These are phyloP conservation scores for Apiotrichum veenhuisii DNA, from an alignment of 1,284 basidiomycete species.

Conservation along the genomic window DNA sequence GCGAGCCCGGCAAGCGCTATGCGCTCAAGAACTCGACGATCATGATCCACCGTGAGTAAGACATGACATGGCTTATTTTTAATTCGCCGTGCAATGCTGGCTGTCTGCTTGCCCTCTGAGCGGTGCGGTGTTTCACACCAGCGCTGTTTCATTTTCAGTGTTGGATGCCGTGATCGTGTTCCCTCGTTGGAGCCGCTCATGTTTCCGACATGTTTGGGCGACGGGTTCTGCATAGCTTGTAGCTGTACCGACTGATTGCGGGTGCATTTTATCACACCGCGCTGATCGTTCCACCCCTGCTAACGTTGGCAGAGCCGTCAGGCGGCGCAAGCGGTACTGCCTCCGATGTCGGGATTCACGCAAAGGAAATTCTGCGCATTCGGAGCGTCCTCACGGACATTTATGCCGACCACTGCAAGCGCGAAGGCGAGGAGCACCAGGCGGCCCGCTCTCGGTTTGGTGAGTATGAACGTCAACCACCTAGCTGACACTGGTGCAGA, in stretches of 20 bases:
- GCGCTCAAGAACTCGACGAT: constrained; percentile 86
- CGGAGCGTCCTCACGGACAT: constrained; percentile 75
- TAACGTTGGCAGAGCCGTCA: constrained; percentile 68
- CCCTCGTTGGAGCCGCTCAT: no score
- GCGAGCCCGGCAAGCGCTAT: constrained; percentile 79
- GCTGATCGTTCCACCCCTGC: no score
- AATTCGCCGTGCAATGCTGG: not conserved
- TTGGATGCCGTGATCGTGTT: no score
- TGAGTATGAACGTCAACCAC: constrained; percentile 48
- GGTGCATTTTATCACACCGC: no score
- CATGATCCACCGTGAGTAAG: constrained; percentile 89
- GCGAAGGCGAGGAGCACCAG: constrained; percentile 61
- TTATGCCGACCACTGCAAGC: constrained; percentile 63
- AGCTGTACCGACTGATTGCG: not conserved
- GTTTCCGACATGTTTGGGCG: no score
- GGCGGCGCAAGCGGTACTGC: constrained; percentile 91
- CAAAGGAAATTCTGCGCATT: constrained; percentile 85
- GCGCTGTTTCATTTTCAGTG: no score
- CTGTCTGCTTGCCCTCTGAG: no score
- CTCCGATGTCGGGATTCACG: constrained; percentile 88
- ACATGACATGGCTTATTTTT: not conserved
- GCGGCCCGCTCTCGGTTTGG: constrained; percentile 71
- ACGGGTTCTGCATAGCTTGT: no score
- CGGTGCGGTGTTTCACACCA: no score
- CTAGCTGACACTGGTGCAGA: constrained; percentile 49